Conservation (phyloP, 2,329 filamentous ascomycete genomes). For the Sporothrix globosa region DNA sequence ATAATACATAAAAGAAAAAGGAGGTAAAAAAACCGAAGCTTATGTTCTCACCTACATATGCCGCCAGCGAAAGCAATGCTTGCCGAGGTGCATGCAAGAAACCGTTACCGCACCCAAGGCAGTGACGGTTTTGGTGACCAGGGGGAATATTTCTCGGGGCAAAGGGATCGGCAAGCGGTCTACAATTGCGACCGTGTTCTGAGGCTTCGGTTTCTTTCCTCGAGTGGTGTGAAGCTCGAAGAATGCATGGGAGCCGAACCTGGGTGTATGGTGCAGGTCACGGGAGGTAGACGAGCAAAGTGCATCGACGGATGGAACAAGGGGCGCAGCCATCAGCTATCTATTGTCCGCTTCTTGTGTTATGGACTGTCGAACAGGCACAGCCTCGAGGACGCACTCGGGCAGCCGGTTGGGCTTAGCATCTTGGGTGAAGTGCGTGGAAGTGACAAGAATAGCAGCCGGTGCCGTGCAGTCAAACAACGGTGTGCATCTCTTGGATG, state of each 20-base stretch:
- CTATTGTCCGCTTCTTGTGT: background rate
- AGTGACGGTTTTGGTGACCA: background rate
- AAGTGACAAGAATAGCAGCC: slow-evolving; percentile 14
- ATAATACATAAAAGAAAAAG: background rate
- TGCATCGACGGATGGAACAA: background rate
- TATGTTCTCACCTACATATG: slow-evolving; percentile 19
- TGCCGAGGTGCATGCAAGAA: slow-evolving; percentile 10
- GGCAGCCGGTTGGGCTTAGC: background rate
- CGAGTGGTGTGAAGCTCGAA: background rate
- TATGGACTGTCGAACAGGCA: background rate
- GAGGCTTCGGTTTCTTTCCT: background rate
- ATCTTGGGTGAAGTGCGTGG: background rate
- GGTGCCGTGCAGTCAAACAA: background rate
- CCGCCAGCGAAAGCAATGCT: background rate
- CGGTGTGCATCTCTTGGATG: background rate
- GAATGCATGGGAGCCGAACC: background rate
- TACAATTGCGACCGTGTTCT: background rate
- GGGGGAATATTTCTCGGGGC: background rate
- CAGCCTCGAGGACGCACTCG: background rate
- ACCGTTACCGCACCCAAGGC: background rate
- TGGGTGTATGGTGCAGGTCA: background rate
- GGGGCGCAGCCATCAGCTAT: slow-evolving; percentile 24
- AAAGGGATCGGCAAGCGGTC: slow-evolving; percentile 19
- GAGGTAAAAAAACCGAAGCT: background rate
- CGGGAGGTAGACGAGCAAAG: background rate